Evolutionary conservation across 169 alveolate species (phyloP), one percentile per base, ranked within the genome.

Genomic region (Cryptosporidium bovis): DNA sequence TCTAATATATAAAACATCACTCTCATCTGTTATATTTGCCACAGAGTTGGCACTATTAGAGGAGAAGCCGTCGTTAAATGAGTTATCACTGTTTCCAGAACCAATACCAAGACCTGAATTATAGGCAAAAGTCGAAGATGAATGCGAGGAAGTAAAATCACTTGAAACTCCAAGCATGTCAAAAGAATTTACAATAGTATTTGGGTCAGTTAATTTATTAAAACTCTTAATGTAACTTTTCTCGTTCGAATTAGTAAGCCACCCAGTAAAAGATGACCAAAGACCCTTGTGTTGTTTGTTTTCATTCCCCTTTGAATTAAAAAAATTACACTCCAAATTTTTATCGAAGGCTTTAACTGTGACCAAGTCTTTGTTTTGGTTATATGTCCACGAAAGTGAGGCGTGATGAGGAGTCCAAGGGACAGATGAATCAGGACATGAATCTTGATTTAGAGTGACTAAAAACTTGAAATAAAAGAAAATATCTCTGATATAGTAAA

Each of bases 1-100:
- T 71, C 71, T 82, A 18, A 94, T 90, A 83, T 93, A 92, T 27
- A 94, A 87, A 66, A 94, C 93, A 64, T 94, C 96, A 24, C 92
- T 87, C 71, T 94, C 96, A 46, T 93, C 93, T 40, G 84, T 93
- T 8, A 71, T 24, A 24, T 24, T 24, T 6, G 58, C 36, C 6
- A 58, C 69, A 20, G 67, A 34, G 3, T 24, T 15, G 36, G 82
- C 6, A 64, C 40, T 34, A 18, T 24, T 24, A 24, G 27, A 24
- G 0, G 27, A 24, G 27, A 24, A 24, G 5, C 34, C 24, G 1
- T 16, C 48, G 15, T 27, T 29, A 10, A 20, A 40, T 20, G 66
- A 29, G 31, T 40, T 24, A 3, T 16, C 53, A 12, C n/a, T 8
- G 10, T 15, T 20, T 34, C 18, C 51, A 33, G 51, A 27, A 24